Base-by-base conservation (phyloP, 129 eudicot species). In the Flaveria ramosissima region DNA sequence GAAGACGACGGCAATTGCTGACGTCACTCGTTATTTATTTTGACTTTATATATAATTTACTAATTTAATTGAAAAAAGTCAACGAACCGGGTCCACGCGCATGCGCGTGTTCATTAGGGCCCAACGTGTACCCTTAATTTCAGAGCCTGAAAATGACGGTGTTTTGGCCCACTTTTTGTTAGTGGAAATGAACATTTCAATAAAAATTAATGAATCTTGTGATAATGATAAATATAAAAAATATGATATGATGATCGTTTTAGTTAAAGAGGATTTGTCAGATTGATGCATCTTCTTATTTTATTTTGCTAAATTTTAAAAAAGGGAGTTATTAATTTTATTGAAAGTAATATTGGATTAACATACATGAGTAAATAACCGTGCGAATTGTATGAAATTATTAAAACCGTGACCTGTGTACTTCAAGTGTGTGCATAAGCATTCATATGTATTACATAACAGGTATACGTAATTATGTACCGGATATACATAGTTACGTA, bases 111-210 rank as follows among this genome's bases (percentile, higher is more conserved):
- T 63, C 46, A 30, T 27, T 2, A 63, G 20, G 65, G 69, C 43
- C 46, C 69, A 62, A 27, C 43, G 68, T 62, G 68, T 62, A 63
- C 69, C 69, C 69, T 63, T 32, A 63, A 1, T 30, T 63, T 63
- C 69, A 63, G 69, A 63, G 69, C 69, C 69, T 27, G 69, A 63
- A 63, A 63, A 27, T 7, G 69, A 62, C 43, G 68, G 68, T 62
- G 14, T 62, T 32, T 62, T 62, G 16, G 43, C 20, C 9, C 42
- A 26, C 67, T 12, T 12, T 61, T 61, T 8, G 0, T 45, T 45
- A 45, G 67, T 61, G 42, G 67, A 61, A 27, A 61, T 26, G 42
- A 61, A 61, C 67, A 26, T 61, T 61, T 61, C 1, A 9, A 60
- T 2, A 60, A 36, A 36, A 4, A 36, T 36, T 45, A 45, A 43